Base-by-base conservation (phyloP, 179 eudicot species). In the Spinacia oleracea region DNA sequence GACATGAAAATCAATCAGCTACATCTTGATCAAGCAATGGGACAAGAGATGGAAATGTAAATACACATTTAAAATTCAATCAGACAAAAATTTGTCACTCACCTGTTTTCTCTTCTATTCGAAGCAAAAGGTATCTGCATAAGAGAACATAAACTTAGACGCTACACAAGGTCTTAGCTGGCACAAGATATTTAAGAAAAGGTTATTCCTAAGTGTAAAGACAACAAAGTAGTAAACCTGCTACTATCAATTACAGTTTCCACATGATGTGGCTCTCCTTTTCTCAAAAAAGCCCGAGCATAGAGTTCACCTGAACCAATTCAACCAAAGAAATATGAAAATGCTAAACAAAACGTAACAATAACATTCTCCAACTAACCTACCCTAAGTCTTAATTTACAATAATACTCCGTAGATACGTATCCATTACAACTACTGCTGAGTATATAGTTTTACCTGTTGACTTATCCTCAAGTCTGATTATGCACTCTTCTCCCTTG, bases 161-260 rank as follows among this genome's bases (percentile, higher is more conserved):
- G 48, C 21, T 11, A 62, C 8, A 71, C 6, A 72, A 59, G 25
- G 16, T 31, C 45, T 68, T 42, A 45, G 40, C n/a, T 43, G 16
- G 40, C 4, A 34, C 6, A 42, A 18, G n/a, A n/a, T n/a, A 5
- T 5, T 11, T 16, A 6, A 71, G 64, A n/a, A n/a, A 6, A 71
- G 77, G 20, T 25, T 18, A 51, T 15, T 70, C 27, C 11, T 34
- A 72, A 2, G 20, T n/a, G n/a, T 48, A 16, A 15, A 48, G 15
- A 48, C 56, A n/a, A n/a, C n/a, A n/a, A n/a, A n/a, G n/a, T n/a
- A 20, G 34, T 74, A 43, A 64, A 95, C 98, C 98, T 91, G 95
- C 98, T 95, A 83, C 98, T 95, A 84, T 95, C 98, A 79, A 90
- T 90, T 68, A 93, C 97, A 83, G 98, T 38, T 88, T 95, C 98